Percentiles rank a stretch among this genome's conserved stretches.
These are phyloP conservation scores for Diaporthe sp. DNA, from an alignment of 2,329 filamentous ascomycete genomes.

Conservation along the genomic window DNA sequence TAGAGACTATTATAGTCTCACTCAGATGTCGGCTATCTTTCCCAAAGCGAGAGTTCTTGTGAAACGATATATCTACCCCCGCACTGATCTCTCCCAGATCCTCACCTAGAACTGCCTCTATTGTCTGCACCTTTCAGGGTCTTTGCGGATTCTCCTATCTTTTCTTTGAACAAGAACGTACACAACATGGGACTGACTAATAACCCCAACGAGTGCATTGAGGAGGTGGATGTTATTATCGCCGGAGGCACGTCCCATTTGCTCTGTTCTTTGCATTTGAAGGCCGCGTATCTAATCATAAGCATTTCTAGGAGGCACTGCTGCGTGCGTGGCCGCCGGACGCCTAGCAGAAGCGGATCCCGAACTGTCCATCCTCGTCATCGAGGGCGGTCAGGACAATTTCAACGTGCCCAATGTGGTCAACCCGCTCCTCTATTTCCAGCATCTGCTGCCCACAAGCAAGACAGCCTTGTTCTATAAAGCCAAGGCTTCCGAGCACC, in stretches of 20 bases:
- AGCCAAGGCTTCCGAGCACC: slow-evolving; percentile 58
- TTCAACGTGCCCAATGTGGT: slow-evolving; percentile 64
- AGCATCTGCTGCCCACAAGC: slow-evolving; percentile 62
- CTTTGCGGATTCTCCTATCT: neutral
- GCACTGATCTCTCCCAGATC: neutral
- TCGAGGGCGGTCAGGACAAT: slow-evolving; percentile 69
- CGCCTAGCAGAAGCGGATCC: slow-evolving; percentile 66
- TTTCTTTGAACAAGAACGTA: neutral
- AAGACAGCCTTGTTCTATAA: slow-evolving; percentile 63
- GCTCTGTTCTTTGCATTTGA: neutral
- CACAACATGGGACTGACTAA: slow-evolving; percentile 39
- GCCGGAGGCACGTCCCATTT: slow-evolving; percentile 42
- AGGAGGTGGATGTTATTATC: slow-evolving; percentile 60
- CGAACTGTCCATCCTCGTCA: slow-evolving; percentile 63
- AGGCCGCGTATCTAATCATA: neutral
- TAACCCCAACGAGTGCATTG: slow-evolving; percentile 47
- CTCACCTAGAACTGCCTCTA: neutral
- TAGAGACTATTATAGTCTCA: neutral
- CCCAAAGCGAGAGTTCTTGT: neutral
- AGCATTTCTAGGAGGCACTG: slow-evolving; percentile 57
- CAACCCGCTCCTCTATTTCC: slow-evolving; percentile 63
- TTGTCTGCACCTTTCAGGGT: neutral
- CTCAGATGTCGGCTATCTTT: neutral
- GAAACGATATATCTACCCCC: neutral
- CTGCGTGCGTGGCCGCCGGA: slow-evolving; percentile 64